phyloP scores from a whole-genome alignment of 768 basidiomycete genomes.

The Pulveroboletus frians region DNA sequence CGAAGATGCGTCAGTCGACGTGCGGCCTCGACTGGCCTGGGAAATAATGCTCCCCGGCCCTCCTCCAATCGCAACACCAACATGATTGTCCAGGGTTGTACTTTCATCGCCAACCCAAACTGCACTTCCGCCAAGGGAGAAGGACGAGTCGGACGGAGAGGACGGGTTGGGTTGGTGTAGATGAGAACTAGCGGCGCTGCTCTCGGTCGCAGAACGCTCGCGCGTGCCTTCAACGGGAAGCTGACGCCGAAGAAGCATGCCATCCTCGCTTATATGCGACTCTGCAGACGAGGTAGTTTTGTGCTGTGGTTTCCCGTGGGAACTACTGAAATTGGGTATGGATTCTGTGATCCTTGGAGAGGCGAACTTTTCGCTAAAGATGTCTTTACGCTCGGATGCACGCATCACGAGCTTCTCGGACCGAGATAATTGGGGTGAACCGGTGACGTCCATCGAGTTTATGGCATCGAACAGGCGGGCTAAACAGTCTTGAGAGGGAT shows the following conservation, averaged over 20 bases:
- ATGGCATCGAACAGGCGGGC: conserved; percentile 88
- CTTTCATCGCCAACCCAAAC: conserved; percentile 83
- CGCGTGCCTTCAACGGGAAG: conserved; percentile 29
- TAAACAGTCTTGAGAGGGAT: conserved; percentile 87
- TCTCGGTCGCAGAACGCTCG: conserved; percentile 38
- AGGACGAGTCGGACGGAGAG: conserved; percentile 68
- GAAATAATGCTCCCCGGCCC: conserved; percentile 43
- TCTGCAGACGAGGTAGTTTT: conserved; percentile 49
- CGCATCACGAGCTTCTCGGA: conserved; percentile 88
- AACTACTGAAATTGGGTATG: neutral
- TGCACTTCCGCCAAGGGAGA: conserved; percentile 72
- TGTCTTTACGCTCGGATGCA: conserved; percentile 83
- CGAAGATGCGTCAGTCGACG: conserved; percentile 72
- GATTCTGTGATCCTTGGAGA: conserved; percentile 19
- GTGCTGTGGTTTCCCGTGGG: conserved; percentile 35
- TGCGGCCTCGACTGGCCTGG: conserved; percentile 45
- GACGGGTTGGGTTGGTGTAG: conserved; percentile 34
- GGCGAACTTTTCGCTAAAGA: conserved; percentile 82
- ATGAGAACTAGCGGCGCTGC: conserved; percentile 31
- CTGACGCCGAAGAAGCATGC: conserved; percentile 43
- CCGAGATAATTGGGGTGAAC: conserved; percentile 70
- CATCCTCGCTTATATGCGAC: conserved; percentile 69
- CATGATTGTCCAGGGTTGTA: conserved; percentile 41
- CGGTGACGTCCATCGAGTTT: conserved; percentile 85
- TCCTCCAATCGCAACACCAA: conserved; percentile 38